phyloP scores from a whole-genome alignment of 495 filamentous ascomycete species.

The Penicillium steckii region DNA sequence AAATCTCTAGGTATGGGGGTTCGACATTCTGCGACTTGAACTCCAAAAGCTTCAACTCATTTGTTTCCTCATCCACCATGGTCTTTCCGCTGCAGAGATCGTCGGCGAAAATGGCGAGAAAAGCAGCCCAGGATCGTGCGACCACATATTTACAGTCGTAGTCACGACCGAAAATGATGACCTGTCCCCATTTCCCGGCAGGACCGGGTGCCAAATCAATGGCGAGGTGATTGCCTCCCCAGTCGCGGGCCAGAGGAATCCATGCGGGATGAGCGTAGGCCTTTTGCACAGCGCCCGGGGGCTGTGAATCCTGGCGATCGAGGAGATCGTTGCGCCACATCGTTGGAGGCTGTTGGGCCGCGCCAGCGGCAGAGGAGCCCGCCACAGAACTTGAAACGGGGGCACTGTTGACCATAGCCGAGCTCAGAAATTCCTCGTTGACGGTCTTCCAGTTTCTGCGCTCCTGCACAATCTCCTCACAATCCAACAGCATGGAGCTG shows the following conservation, averaged over 20 bases:
- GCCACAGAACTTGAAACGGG: constrained; percentile 65
- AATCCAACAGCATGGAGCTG: constrained; percentile 91
- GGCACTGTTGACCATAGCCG: constrained; percentile 50
- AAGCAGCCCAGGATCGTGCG: constrained; percentile 85
- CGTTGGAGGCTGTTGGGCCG: constrained; percentile 48
- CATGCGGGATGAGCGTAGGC: constrained; percentile 92
- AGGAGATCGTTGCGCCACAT: constrained; percentile 85
- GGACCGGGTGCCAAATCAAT: constrained; percentile 93
- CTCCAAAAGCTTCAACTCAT: constrained; percentile 87
- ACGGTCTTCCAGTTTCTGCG: constrained; percentile 96
- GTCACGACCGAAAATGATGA: constrained; percentile 95
- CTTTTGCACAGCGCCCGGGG: constrained; percentile 81
- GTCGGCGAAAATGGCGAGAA: constrained; percentile 84
- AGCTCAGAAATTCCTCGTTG: constrained; percentile 78
- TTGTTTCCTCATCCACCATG: constrained; percentile 85
- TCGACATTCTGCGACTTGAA: constrained; percentile 87
- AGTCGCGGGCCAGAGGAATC: constrained; percentile 95
- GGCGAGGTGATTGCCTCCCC: constrained; percentile 96
- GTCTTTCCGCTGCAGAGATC: constrained; percentile 84
- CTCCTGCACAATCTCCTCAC: constrained; percentile 97
- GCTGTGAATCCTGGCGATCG: constrained; percentile 83
- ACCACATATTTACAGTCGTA: constrained; percentile 99
- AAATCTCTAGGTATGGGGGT: constrained; percentile 90
- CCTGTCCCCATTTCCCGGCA: constrained; percentile 88
- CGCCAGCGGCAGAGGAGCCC: constrained; percentile 58